Conservation (phyloP, 208 protist species). For the Phytomonas francai region DNA sequence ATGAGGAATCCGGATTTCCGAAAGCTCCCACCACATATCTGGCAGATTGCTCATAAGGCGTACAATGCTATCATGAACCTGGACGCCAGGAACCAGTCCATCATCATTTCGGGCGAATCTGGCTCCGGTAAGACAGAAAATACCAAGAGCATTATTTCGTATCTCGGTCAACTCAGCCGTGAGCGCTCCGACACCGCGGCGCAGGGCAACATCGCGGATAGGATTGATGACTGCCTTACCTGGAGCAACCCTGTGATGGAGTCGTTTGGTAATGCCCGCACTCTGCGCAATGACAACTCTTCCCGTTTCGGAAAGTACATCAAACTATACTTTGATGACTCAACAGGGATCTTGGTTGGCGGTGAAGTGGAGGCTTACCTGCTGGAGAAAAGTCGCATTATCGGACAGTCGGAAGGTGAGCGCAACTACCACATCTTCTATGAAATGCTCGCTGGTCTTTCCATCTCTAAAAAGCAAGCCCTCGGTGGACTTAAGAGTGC, state of each 20-base stretch:
- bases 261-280: conserved; percentile 92
- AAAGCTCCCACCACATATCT: conserved; percentile 83
- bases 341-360: conserved; percentile 77
- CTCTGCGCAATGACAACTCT: conserved; percentile 91
- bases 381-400: conserved; percentile 91
- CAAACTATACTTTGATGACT: conserved; percentile 88
- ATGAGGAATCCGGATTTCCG: conserved; percentile 40
- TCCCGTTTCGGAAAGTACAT: conserved; percentile 94
- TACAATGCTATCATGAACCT: conserved; percentile 74
- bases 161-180: conserved; percentile 80
- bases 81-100: conserved; percentile 76
- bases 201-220: conserved; percentile 61
- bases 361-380: conserved; percentile 87
- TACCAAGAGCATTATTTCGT: conserved; percentile 82
- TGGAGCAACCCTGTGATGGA: conserved; percentile 92
- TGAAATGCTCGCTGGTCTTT: conserved; percentile 86
- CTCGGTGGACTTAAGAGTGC: conserved; percentile 63
- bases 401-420: conserved; percentile 85
- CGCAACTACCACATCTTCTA: conserved; percentile 96
- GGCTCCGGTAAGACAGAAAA: conserved; percentile 95
- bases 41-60: conserved; percentile 82
- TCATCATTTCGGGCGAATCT: conserved; percentile 93
- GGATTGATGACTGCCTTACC: conserved; percentile 63
- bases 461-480: conserved; percentile 52
- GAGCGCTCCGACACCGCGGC: conserved; percentile 56